Conservation (phyloP, 2,329 filamentous ascomycete genomes). For the Fusarium pseudograminearum region DNA sequence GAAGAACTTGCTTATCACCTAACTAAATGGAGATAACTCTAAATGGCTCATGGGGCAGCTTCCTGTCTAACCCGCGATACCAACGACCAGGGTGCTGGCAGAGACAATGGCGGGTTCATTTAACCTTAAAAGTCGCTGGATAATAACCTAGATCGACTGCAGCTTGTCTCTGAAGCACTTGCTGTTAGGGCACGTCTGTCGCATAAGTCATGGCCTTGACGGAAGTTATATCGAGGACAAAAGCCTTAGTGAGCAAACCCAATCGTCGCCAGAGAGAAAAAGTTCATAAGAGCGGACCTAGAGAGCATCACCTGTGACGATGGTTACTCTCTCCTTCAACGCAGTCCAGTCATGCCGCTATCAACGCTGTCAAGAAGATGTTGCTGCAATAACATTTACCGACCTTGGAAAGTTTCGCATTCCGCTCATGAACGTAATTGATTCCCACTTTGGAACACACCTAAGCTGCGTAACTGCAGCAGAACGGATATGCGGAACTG, state of each 20-base stretch:
- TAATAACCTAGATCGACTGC: neutral
- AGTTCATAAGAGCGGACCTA: neutral
- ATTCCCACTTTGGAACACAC: neutral
- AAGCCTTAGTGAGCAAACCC: neutral
- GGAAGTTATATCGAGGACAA: neutral
- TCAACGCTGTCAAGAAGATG: neutral
- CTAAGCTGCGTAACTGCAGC: constrained; percentile 1
- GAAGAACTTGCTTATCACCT: too few relatives aligned
- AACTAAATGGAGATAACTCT: neutral
- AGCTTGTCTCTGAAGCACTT: neutral
- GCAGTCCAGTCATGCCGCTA: neutral
- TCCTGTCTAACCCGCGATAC: neutral
- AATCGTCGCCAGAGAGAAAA: neutral
- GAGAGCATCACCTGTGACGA: neutral
- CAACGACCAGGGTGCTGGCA: neutral
- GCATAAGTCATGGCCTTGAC: neutral
- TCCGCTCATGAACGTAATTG: neutral
- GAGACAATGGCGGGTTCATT: neutral
- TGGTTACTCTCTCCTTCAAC: neutral
- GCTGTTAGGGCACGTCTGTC: neutral
- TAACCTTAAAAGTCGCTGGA: neutral
- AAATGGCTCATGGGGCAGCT: neutral
- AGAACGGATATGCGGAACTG: constrained; percentile 14
- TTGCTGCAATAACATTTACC: too few relatives aligned
- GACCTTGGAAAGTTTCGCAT: neutral